A percentile compares a stretch with the other conserved stretches of the same genome.
Evolutionary conservation across 805 yeast genomes (phyloP).

Genomic region (Kuraishia hungarica): DNA sequence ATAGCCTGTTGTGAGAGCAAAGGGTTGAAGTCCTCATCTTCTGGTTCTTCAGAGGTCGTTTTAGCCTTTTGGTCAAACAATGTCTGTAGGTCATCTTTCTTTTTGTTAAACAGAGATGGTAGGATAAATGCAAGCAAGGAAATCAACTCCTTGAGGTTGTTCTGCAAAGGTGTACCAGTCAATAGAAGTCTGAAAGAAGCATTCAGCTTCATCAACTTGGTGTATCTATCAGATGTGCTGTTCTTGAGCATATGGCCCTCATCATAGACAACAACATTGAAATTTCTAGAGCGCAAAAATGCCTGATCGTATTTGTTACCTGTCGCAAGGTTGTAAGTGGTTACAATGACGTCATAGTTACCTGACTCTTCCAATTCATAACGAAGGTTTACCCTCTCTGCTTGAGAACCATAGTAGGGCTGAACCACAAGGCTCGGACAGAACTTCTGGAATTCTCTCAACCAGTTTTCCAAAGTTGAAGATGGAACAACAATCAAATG

Average conservation of each 20-base stretch:
- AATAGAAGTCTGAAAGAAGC: conserved; percentile 81
- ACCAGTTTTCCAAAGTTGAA: conserved; percentile 95
- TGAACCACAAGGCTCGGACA: conserved; percentile 76
- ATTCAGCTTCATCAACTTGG: conserved; percentile 72
- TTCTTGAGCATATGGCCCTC: conserved; percentile 98
- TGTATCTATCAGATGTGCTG: conserved; percentile 78
- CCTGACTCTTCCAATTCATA: conserved; percentile 49
- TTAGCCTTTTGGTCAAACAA: conserved; percentile 88
- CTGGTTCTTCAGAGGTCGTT: conserved; percentile 23
- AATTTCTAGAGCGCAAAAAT: conserved; percentile 64
- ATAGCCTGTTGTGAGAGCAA: conserved; percentile 87
- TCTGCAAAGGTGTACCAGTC: conserved; percentile 97
- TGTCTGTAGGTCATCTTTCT: conserved; percentile 71
- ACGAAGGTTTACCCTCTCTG: conserved; percentile 79
- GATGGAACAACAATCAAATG: conserved; percentile 95
- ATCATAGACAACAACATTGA: conserved; percentile 88
- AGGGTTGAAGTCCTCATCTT: conserved; percentile 49
- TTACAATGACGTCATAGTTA: conserved; percentile 79
- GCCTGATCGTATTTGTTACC: conserved; percentile 77
- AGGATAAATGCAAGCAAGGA: conserved; percentile 86
- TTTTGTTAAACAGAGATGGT: conserved; percentile 73
- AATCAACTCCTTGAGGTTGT: conserved; percentile 82
- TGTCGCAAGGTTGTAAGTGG: conserved; percentile 88
- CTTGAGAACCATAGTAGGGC: conserved; percentile 88
- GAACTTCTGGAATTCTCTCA: conserved; percentile 85